These are phyloP conservation scores for Lodderomyces pseudojiufengensis DNA, from an alignment of 1,139 yeast species.

Conservation along the genomic window DNA sequence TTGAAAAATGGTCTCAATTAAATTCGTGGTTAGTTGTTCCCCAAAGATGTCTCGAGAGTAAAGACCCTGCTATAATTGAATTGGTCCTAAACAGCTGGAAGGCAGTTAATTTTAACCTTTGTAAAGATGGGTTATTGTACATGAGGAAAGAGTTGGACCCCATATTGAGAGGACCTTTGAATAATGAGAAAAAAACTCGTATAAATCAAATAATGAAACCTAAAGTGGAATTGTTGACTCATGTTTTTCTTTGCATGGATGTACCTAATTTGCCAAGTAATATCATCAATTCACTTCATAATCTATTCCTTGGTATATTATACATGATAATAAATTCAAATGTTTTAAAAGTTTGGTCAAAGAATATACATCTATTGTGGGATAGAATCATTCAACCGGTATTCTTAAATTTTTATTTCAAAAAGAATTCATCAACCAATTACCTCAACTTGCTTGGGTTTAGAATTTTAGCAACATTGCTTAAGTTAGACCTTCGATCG, in stretches of 20 bases:
- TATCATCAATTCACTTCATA: slow-evolving; percentile 29
- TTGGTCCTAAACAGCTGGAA: slow-evolving; percentile 37
- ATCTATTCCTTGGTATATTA: slow-evolving; percentile 28
- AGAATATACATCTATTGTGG: slow-evolving; percentile 35
- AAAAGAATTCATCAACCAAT: slow-evolving; percentile 19
- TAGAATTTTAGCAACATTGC: slow-evolving; percentile 21
- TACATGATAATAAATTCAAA: slow-evolving; percentile 29
- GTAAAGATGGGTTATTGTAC: slow-evolving; percentile 30
- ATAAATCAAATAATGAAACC: slow-evolving; percentile 22
- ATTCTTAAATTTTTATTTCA: slow-evolving; percentile 32
- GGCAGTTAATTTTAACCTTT: slow-evolving; percentile 33
- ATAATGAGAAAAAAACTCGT: slow-evolving; percentile 15
- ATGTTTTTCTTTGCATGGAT: slow-evolving; percentile 25
- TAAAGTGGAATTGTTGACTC: slow-evolving; percentile 28
- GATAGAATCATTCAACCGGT: slow-evolving; percentile 35
- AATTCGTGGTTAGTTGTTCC: slow-evolving; percentile 35
- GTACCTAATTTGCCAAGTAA: slow-evolving; percentile 21
- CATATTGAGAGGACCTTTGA: slow-evolving; percentile 9
- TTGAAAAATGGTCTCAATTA: slow-evolving; percentile 33
- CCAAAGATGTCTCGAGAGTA: slow-evolving; percentile 26
- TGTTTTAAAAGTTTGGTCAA: slow-evolving; percentile 18
- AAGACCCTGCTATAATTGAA: slow-evolving; percentile 23
- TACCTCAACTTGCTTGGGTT: slow-evolving; percentile 28
- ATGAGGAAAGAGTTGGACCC: slow-evolving; percentile 21
- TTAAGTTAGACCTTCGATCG: slow-evolving; percentile 17